phyloP scores from a whole-genome alignment of 257 asterid genomes.

The Plantago ovata region DNA sequence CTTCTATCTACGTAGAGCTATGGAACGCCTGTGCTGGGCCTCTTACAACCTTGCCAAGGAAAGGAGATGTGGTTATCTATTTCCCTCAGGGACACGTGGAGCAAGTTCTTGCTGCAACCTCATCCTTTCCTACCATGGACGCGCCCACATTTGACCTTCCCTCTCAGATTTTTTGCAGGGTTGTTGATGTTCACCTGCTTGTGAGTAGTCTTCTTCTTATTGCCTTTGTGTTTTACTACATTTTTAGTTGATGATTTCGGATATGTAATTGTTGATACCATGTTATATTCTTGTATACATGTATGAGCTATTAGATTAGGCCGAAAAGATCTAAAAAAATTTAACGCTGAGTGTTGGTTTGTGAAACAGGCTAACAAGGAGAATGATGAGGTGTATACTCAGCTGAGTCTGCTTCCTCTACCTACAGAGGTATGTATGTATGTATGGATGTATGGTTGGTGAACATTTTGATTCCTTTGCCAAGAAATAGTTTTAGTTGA shows the following conservation, averaged over 20 bases:
- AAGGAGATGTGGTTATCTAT: constrained; percentile 83
- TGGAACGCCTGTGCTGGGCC: constrained; percentile 99
- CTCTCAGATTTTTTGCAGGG: constrained; percentile 87
- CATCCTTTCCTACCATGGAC: constrained; percentile 69
- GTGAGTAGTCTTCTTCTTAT: constrained; percentile 34
- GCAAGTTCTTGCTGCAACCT: constrained; percentile 58
- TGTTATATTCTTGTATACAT: no score
- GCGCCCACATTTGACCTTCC: constrained; percentile 71
- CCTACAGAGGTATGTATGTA: constrained; percentile 49
- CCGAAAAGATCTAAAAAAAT: no score
- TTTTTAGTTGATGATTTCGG: not conserved
- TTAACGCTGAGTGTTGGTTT: not conserved
- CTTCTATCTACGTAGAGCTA: constrained; percentile 67
- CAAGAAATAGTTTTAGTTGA: no score
- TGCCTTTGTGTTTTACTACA: constrained; percentile 5
- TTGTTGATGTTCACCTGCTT: constrained; percentile 78
- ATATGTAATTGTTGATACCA: not conserved
- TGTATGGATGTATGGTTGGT: no score
- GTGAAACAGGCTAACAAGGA: constrained; percentile 84
- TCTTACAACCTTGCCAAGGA: constrained; percentile 74
- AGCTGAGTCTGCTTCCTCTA: constrained; percentile 74
- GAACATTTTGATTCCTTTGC: no score
- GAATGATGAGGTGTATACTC: constrained; percentile 95
- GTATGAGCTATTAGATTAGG: no score
- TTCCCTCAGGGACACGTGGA: constrained; percentile 98